A percentile compares a stretch with the other conserved stretches of the same genome.
Evolutionary conservation across 495 filamentous ascomycete species (phyloP).

Genomic region (Ascodesmis nigricans): DNA sequence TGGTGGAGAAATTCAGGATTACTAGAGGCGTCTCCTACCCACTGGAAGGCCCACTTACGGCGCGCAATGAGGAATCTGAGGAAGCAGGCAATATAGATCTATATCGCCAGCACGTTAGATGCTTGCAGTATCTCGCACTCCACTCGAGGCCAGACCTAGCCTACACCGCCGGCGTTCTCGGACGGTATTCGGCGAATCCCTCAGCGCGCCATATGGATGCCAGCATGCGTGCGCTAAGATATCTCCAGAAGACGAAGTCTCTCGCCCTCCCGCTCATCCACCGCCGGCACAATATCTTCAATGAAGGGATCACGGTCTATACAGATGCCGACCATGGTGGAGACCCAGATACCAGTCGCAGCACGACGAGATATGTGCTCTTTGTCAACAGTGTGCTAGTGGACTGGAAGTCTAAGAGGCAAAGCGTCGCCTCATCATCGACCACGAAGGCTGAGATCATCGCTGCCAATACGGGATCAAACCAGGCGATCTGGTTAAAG

Average conservation of each 20-base stretch:
- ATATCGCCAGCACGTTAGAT: background rate
- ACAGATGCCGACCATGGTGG: conserved; percentile 2
- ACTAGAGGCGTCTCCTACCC: no score
- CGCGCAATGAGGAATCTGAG: no score
- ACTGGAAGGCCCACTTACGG: no score
- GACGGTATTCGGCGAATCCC: background rate
- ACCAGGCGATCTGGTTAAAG: no score
- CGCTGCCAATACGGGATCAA: background rate
- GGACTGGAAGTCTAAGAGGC: conserved; percentile 2
- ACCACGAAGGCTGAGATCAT: conserved; percentile 3
- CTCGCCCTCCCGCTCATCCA: background rate
- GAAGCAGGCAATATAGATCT: background rate
- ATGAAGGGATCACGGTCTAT: background rate
- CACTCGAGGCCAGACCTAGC: background rate
- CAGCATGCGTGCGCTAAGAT: background rate
- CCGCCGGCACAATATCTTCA: background rate
- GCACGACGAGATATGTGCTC: background rate
- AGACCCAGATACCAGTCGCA: background rate
- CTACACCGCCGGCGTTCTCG: background rate
- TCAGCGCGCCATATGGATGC: background rate
- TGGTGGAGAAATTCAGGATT: no score
- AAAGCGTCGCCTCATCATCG: background rate
- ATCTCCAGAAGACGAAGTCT: background rate
- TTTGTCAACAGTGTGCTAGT: background rate
- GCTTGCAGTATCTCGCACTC: background rate